Evolutionary conservation across 2,329 filamentous ascomycete genomes (phyloP).

Genomic region (Pyrenophora tritici-repentis): DNA sequence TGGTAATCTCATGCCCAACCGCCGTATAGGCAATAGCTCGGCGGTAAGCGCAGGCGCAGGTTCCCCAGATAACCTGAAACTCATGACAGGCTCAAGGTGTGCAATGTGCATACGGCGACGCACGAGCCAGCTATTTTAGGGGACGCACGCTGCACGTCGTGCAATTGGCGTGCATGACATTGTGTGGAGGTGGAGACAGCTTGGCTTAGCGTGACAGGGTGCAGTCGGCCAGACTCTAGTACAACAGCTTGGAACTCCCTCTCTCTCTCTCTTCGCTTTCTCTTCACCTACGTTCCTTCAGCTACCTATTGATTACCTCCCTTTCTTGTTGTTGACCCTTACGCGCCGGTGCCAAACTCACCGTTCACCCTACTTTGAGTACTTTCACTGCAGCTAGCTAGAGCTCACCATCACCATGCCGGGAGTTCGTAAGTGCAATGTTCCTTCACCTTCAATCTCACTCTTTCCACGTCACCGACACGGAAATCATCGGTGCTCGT

Average conservation of each 20-base stretch:
- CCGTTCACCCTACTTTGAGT: neutral
- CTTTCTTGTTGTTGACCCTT: neutral
- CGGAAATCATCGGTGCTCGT: neutral
- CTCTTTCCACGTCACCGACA: conserved; percentile 2
- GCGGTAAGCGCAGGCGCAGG: neutral
- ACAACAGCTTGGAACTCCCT: conserved; percentile 20
- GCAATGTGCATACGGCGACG: conserved; percentile 10
- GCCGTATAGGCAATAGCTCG: too few species aligned
- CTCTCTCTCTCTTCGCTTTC: conserved; percentile 13
- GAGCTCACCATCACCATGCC: conserved; percentile 37
- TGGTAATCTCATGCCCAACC: too few species aligned
- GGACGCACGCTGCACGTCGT: conserved; percentile 7
- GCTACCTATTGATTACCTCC: conserved; percentile 3
- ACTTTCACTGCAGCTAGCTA: neutral
- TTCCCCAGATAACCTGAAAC: conserved; percentile 20
- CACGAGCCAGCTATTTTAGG: conserved; percentile 28
- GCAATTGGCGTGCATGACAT: conserved; percentile 20
- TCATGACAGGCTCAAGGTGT: conserved; percentile 11
- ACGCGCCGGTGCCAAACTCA: neutral
- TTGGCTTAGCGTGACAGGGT: conserved; percentile 20
- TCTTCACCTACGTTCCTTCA: conserved; percentile 5
- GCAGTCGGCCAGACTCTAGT: conserved; percentile 4
- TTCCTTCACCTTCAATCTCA: conserved; percentile 10
- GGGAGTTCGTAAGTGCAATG: conserved; percentile 46
- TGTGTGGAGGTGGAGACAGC: conserved; percentile 19